Evolutionary conservation across 495 filamentous ascomycete species (phyloP).

Genomic region (Daldinia grandis): DNA sequence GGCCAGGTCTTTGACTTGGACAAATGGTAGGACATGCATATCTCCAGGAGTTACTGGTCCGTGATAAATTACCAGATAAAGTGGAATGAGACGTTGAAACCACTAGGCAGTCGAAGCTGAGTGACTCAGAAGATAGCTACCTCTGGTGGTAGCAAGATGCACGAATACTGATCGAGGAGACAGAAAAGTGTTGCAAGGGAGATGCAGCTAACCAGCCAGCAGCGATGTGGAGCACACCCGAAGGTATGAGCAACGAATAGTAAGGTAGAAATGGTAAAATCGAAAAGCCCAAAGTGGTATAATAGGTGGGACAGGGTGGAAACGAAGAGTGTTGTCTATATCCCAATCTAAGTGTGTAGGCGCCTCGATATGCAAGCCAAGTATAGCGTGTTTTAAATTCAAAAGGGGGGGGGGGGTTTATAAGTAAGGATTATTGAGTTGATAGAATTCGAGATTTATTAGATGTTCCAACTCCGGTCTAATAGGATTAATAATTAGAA

Average conservation of each 20-base stretch:
- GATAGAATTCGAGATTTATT: neutral
- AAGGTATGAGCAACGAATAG: constrained; percentile 24
- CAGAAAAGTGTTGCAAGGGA: constrained; percentile 13
- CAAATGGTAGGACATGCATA: constrained; percentile 52
- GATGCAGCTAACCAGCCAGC: constrained; percentile 20
- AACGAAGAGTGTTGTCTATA: constrained; percentile 27
- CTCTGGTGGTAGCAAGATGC: constrained; percentile 8
- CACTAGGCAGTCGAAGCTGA: neutral
- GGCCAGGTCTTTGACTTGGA: constrained; percentile 75
- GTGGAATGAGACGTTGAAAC: constrained; percentile 5
- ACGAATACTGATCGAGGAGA: constrained; percentile 21
- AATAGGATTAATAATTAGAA: neutral
- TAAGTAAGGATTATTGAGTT: neutral
- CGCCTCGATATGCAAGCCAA: constrained; percentile 16
- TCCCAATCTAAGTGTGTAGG: constrained; percentile 11
- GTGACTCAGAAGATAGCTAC: constrained; percentile 2
- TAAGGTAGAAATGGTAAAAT: constrained; percentile 10
- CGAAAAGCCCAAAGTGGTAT: constrained; percentile 13
- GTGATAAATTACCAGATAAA: constrained; percentile 10
- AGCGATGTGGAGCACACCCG: constrained; percentile 12
- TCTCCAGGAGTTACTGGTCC: constrained; percentile 21
- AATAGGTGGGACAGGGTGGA: constrained; percentile 18
- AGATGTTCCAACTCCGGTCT: neutral
- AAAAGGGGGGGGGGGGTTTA: neutral
- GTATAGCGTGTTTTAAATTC: neutral